These are phyloP conservation scores for Raffaelea deltoideospora DNA, from an alignment of 2,329 filamentous ascomycete species.

Conservation along the genomic window DNA sequence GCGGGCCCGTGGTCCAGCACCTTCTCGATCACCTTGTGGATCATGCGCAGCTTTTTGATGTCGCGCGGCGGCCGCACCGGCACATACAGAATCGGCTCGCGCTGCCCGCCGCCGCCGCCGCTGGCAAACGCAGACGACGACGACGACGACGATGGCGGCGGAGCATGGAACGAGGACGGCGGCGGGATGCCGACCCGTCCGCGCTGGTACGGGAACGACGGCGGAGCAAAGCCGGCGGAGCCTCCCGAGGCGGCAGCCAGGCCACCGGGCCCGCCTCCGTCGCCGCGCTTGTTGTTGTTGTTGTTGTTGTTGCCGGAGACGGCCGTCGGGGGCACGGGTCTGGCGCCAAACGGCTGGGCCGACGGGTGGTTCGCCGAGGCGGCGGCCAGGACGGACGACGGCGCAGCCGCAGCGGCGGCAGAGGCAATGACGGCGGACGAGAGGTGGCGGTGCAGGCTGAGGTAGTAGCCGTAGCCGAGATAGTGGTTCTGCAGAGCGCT, in stretches of 20 bases:
- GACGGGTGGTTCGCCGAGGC: conserved; percentile 10
- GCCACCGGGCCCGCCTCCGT: not conserved
- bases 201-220: conserved; percentile 41
- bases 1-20: conserved; percentile 68
- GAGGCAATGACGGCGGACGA: conserved; percentile 54
- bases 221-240: conserved; percentile 59
- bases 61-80: conserved; percentile 64
- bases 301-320: not conserved
- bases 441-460: conserved; percentile 67
- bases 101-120: conserved; percentile 24
- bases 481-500: conserved; percentile 70
- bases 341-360: conserved; percentile 19
- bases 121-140: conserved; percentile 34
- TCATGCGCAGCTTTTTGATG: conserved; percentile 62
- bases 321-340: conserved; percentile 1
- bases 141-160: too few species aligned
- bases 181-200: conserved; percentile 33
- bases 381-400: conserved; percentile 5
- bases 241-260: not conserved
- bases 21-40: conserved; percentile 75
- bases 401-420: too few species aligned
- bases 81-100: conserved; percentile 43
- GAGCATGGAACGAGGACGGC: conserved; percentile 58
- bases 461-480: conserved; percentile 68
- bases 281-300: not conserved